Conservation (phyloP, 2,329 filamentous ascomycete species). For the Rhinocladiella similis region DNA sequence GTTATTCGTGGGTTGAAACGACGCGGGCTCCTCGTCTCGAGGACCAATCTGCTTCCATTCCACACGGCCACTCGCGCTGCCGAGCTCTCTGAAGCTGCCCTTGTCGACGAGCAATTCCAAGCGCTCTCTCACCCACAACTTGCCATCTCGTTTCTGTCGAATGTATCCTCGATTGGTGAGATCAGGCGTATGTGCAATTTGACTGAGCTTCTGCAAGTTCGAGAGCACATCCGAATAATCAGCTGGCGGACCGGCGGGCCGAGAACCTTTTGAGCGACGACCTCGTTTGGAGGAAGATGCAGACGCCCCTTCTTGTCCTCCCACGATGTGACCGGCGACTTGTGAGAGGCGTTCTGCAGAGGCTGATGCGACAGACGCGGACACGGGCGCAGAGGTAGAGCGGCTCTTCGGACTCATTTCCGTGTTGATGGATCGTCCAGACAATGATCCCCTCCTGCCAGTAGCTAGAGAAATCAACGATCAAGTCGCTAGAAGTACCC, state of each 20-base stretch:
- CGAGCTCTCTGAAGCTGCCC: constrained; percentile 59
- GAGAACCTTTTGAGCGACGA: constrained; percentile 4
- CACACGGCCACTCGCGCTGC: constrained; percentile 60
- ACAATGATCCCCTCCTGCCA: no score
- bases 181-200: constrained; percentile 57
- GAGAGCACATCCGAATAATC: constrained; percentile 63
- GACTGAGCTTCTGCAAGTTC: constrained; percentile 55
- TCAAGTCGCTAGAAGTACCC: no score
- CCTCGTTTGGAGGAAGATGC: not conserved
- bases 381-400: not conserved
- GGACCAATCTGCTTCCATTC: constrained; percentile 51
- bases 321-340: constrained; percentile 6
- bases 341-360: constrained; percentile 7
- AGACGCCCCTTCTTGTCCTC: not conserved
- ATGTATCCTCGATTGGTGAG: constrained; percentile 57
- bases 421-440: no score
- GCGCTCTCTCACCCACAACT: constrained; percentile 65
- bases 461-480: no score
- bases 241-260: constrained; percentile 46
- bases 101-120: constrained; percentile 58
- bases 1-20: constrained; percentile 62
- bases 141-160: constrained; percentile 63
- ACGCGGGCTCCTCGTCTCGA: constrained; percentile 48
- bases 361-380: not conserved
- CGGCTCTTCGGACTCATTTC: not conserved